Base-by-base conservation (phyloP, 345 rosid species). In the Sonneratia alba region DNA sequence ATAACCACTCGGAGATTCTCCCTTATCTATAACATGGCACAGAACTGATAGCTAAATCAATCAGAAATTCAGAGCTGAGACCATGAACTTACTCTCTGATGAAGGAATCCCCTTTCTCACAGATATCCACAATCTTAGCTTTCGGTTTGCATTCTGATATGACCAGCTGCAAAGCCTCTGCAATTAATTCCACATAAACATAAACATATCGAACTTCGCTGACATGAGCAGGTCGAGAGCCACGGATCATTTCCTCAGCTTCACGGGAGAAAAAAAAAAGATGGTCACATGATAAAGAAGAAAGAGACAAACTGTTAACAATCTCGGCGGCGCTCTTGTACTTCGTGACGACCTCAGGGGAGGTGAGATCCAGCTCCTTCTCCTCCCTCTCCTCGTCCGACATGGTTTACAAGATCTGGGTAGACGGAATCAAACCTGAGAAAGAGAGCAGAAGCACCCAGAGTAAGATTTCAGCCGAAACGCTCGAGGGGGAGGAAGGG, bases 321-420 rank as follows among this genome's bases (percentile, higher is more conserved):
- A 92, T 92, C 77, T 92, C 99, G n/a, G 99, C 91, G 45, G 99
- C 99, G 85, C 80, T 81, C 79, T 96, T 96, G 88, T 92, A 96
- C 74, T 92, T 92, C 79, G 97, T 96, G 81, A 96, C 93, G 42
- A 91, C 97, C 76, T 96, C 99, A 71, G 91, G 86, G 76, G 97
- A 87, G 71, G 85, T 80, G 82, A 96, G 96, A 88, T 93, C 96
- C 85, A 92, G 66, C 89, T 96, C 97, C 87, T 83, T 95, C 96
- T 89, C 97, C 83, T 92, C 98, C 80, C 97, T 84, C 68, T 92
- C 99, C 10, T 96, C 99, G 82, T 96, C 99, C 71, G 99, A 96
- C 96, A 92, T 96, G 84, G 86, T 83, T 80, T 68, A 19, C 38
- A 15, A 64, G 75, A 74, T 67, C 67, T 19, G 53, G 3, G 13